Evolutionary conservation across 73 alveolate species (phyloP).

Genomic region (Blepharisma stoltei): DNA sequence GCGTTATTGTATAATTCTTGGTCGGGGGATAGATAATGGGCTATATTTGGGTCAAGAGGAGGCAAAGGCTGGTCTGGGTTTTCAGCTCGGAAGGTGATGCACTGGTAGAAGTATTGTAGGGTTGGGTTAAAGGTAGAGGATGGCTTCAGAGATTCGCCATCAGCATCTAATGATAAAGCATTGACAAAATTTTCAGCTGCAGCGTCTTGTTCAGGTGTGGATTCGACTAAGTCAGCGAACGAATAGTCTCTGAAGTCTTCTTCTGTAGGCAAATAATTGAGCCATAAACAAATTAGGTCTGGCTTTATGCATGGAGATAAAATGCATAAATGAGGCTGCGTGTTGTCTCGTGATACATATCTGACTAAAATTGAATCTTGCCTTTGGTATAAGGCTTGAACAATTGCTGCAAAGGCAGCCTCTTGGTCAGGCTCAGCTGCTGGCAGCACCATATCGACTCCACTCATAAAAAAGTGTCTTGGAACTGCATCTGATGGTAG

Average conservation of each 20-base stretch:
- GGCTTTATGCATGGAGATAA: slow-evolving; percentile 80
- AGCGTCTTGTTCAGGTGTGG: slow-evolving; percentile 64
- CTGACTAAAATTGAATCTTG: slow-evolving; percentile 82
- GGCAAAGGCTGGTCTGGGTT: slow-evolving; percentile 78
- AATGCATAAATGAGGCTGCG: slow-evolving; percentile 82
- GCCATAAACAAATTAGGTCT: slow-evolving; percentile 73
- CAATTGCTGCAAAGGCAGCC: slow-evolving; percentile 80
- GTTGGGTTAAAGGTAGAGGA: slow-evolving; percentile 85
- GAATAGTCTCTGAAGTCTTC: slow-evolving; percentile 93
- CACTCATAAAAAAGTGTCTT: slow-evolving; percentile 78
- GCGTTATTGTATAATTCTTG: slow-evolving; percentile 64
- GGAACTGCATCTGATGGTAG: slow-evolving; percentile 73
- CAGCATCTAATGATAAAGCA: slow-evolving; percentile 72
- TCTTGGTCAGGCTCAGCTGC: slow-evolving; percentile 52
- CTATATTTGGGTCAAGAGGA: slow-evolving; percentile 66
- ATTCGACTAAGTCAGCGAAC: slow-evolving; percentile 74
- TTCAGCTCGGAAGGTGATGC: slow-evolving; percentile 74
- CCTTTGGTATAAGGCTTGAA: slow-evolving; percentile 76
- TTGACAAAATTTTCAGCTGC: slow-evolving; percentile 81
- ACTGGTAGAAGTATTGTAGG: slow-evolving; percentile 82
- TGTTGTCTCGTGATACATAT: slow-evolving; percentile 71
- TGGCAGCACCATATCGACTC: slow-evolving; percentile 90
- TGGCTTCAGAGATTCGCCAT: slow-evolving; percentile 74
- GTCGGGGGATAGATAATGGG: slow-evolving; percentile 83
- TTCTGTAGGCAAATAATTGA: slow-evolving; percentile 86